Base-by-base conservation (phyloP, 2,329 filamentous ascomycete species). In the Fusarium annulatum region DNA sequence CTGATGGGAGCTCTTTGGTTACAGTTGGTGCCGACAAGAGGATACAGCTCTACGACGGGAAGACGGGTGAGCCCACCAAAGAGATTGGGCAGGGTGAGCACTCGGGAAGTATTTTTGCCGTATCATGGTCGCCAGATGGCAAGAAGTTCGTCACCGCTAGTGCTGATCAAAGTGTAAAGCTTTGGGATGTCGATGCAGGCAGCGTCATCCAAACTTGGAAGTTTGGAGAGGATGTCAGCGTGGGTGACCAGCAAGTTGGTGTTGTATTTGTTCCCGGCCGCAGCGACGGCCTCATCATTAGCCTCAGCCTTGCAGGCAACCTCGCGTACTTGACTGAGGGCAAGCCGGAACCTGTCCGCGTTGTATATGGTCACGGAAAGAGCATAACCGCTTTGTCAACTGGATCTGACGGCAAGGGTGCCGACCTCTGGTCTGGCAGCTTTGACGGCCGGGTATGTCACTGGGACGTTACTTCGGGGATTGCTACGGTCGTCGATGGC, bases 1-100 rank as follows among this genome's bases (percentile, higher is more conserved):
- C 96, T 0, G 95, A 98, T 80, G 96, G 96, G 52, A 90, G 87
- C 45, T 86, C 87, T 42, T 86, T 99, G 69, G 93, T 96, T 39
- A 97, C 93, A 59, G 96, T 98, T 4, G 96, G 96, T 42, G 94
- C 93, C n/a, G 96, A 99, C 83, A 92, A 92, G 81, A 91, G 90
- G 80, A 97, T 99, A 74, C 97, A 96, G 87, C 86, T 99, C 15
- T 99, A 98, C 81, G 95, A 99, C 81, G 96, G 96, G 71, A 97
- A 97, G 88, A 97, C 95, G 21, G 96, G 96, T 36, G 95, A 97
- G 80, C 88, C 92, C 2, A 93, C 91, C 49, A 89, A 86, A 67
- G 88, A 94, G 76, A 92, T 99, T 77, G 93, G 93, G 15, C 92
- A 96, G 74, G 92, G 90, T n/a, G 91, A 91, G 74, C 96, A 99